Base-by-base conservation (phyloP, 768 basidiomycete genomes). In the Gloeostereum incarnatum region DNA sequence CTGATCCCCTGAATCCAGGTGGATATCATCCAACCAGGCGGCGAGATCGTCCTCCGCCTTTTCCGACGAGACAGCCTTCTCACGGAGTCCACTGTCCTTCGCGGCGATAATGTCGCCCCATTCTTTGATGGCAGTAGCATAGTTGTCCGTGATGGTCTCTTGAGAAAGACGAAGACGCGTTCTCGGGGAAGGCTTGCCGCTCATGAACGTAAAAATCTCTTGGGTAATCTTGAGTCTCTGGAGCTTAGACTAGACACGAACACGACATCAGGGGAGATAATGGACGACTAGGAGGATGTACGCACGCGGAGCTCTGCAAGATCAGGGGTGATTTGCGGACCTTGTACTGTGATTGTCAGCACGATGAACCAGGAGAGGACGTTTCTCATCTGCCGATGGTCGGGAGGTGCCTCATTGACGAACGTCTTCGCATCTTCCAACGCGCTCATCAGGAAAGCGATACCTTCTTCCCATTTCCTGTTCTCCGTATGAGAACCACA, bases 331-430 rank as follows among this genome's bases (percentile, higher is more conserved):
- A 76, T 45, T 18, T 74, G 64, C 1, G 68, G 60, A 2, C 76
- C 77, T 31, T 61, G 65, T 37, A 76, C 60, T 4, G 71, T 59
- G 21, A 82, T 54, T 5, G 62, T 66, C 26, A 81, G 60, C 13
- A 75, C 49, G 13, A 78, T 67, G 50, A 67, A 69, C 76, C 78
- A 78, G 48, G 75, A 73, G 9, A 72, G 49, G 3, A 79, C 68
- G 25, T 65, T 69, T 56, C 71, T 70, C 67, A 77, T 72, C 46
- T 78, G 64, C 10, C 74, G 60, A 34, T 71, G 70, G 47, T 81
- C 79, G 1, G 78, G 80, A 0, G 79, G 77, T 0, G 78, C 75
- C 31, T 71, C 55, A 0, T 58, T 55, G 2, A 78, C 59, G 50
- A 71, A 82, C 1, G 56, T 55, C 45, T 73, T 74, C 10, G 78